Base-by-base conservation (phyloP, 2,329 filamentous ascomycete species). In the Sphaceloma murrayae region DNA sequence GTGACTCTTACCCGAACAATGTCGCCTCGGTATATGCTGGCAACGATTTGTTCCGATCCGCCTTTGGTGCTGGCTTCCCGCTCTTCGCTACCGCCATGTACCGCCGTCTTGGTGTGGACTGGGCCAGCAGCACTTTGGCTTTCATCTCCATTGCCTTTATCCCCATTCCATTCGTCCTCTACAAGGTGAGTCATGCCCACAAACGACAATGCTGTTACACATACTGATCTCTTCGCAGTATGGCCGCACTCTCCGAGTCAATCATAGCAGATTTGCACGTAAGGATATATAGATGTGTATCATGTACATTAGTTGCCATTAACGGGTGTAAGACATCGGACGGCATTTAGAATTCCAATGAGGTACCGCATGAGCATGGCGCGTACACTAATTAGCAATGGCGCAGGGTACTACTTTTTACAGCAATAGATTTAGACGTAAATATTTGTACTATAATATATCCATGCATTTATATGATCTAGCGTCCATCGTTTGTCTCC, bases 141-240 rank as follows among this genome's bases (percentile, higher is more conserved):
- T 67, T 67, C 48, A 45, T 69, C 42, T 56, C 56, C 2, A 58
- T 68, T 31, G 63, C 60, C 1, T 67, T 68, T 46, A 65, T 69
- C 10, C 66, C 66, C 0, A 67, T 69, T 46, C 65, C 65, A n/a
- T 69, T 65, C 47, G 56, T 63, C 46, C 48, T 69, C 47, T 67
- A 66, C 52, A 61, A 57, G 48, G 54, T 55, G 48, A 48, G 54
- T 49, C 13, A 14, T 31, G 19, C 9, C 11, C 8, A 16, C 3
- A 1, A 3, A 6, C n/a, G 11, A 30, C 31, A 11, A 32, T 10
- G 9, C 30, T 17, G 24, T 7, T 6, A 27, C 24, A 11, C 7
- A 27, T 7, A 27, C 47, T 49, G 24, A 50, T n/a, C 47, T 34
- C 3, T 10, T 17, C 10, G n/a, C 40, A 57, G 51, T 67, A 58